Percentiles rank a stretch among this genome's conserved stretches.
Evolutionary conservation across 768 basidiomycete genomes (phyloP).

Genomic region (Gloeophyllum trabeum): DNA sequence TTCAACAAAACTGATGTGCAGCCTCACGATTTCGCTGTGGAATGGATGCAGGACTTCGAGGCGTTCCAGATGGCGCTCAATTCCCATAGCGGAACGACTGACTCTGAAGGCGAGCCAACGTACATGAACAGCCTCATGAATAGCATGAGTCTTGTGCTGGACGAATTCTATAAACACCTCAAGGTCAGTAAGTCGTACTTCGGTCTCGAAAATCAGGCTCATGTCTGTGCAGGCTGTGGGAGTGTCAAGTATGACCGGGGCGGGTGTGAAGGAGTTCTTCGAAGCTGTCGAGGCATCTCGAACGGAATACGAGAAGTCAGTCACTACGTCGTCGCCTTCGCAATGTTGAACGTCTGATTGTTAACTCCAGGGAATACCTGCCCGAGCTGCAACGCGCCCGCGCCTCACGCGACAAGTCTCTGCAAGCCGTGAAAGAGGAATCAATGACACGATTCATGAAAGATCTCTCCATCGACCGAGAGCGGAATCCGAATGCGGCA

Average conservation of each 20-base stretch:
- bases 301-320: slow-evolving; percentile 81
- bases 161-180: slow-evolving; percentile 96
- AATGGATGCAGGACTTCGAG: slow-evolving; percentile 99
- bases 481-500: slow-evolving; percentile 45
- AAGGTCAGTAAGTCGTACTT: slow-evolving; percentile 30
- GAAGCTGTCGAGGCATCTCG: slow-evolving; percentile 82
- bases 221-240: slow-evolving; percentile 80
- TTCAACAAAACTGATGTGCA: slow-evolving; percentile 98
- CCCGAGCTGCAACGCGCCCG: slow-evolving; percentile 77
- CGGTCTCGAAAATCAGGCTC: too few relatives aligned
- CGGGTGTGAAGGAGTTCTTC: slow-evolving; percentile 86
- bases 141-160: slow-evolving; percentile 94
- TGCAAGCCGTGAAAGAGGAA: slow-evolving; percentile 61
- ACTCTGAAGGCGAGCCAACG: slow-evolving; percentile 83
- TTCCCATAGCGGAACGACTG: slow-evolving; percentile 50
- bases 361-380: slow-evolving; percentile 70
- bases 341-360: not conserved
- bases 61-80: slow-evolving; percentile 84
- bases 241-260: slow-evolving; percentile 93
- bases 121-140: slow-evolving; percentile 99
- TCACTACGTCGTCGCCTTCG: slow-evolving; percentile 2
- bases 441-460: slow-evolving; percentile 69
- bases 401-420: slow-evolving; percentile 46
- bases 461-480: slow-evolving; percentile 69
- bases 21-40: slow-evolving; percentile 81